phyloP scores from a whole-genome alignment of 139 green algal species.

The Chlorella sp. region DNA sequence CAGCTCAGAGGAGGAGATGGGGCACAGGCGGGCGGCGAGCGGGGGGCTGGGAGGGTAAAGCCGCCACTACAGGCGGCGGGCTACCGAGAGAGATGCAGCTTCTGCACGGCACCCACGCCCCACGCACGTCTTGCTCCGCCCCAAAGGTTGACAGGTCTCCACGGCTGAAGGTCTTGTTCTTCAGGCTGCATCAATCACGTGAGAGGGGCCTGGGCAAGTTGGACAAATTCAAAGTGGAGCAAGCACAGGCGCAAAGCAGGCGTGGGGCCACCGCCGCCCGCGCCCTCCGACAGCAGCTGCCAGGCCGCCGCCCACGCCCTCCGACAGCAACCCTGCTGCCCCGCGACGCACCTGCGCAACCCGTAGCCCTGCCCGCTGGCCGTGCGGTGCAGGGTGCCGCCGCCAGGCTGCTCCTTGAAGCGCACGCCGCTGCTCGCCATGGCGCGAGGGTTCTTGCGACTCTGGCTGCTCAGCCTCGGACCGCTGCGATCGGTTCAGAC shows the following conservation, averaged over 20 bases:
- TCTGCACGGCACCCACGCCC: neutral
- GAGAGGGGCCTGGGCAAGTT: neutral
- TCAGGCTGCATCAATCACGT: neutral
- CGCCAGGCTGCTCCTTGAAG: neutral
- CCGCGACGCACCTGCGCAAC: constrained; percentile 22
- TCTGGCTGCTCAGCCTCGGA: neutral
- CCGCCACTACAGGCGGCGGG: neutral
- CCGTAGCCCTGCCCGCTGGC: constrained; percentile 23
- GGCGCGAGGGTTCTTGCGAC: neutral
- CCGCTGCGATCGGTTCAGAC: neutral
- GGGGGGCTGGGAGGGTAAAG: neutral
- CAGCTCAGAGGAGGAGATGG: neutral
- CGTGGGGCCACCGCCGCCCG: no score
- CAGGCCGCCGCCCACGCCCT: neutral
- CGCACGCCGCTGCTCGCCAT: neutral
- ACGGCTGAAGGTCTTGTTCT: constrained; percentile 27
- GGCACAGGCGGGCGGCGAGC: neutral
- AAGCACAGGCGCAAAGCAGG: neutral
- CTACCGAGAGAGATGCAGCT: neutral
- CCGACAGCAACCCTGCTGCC: neutral
- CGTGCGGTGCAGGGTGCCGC: neutral
- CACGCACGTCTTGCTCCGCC: constrained; percentile 9
- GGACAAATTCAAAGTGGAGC: neutral
- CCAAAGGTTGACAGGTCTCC: constrained; percentile 24
- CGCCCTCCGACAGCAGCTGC: neutral